Evolutionary conservation across 148 eudicot genomes (phyloP).

Genomic region (Fagopyrum tataricum): DNA sequence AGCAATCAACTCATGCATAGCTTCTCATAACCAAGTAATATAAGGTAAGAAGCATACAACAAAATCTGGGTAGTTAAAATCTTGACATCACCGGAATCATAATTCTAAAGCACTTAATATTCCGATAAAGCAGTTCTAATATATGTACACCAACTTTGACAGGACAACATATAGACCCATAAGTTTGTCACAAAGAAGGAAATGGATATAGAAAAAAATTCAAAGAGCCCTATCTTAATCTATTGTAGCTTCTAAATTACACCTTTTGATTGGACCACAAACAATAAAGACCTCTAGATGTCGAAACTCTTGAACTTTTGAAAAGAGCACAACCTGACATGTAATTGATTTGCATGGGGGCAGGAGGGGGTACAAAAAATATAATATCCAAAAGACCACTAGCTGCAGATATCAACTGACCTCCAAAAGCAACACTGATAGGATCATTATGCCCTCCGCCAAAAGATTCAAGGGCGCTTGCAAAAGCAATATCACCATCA

Average conservation of each 20-base stretch:
- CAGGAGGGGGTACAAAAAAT: neutral
- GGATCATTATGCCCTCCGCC: slow-evolving; percentile 99
- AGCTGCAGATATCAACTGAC: slow-evolving; percentile 23
- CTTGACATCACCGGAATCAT: neutral
- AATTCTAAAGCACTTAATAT: neutral
- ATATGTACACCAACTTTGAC: neutral
- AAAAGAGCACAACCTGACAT: neutral
- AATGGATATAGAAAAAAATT: neutral
- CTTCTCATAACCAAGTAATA: neutral
- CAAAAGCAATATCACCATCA: slow-evolving; percentile 98
- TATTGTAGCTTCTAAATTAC: neutral
- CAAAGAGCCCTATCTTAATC: neutral
- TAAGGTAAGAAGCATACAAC: neutral
- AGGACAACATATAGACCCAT: neutral
- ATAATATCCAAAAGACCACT: neutral
- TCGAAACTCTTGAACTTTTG: neutral
- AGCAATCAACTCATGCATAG: neutral
- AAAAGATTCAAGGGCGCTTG: slow-evolving; percentile 87
- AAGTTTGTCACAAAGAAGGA: neutral
- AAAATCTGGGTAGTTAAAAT: neutral
- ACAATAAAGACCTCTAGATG: neutral
- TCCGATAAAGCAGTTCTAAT: neutral
- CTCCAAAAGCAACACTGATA: slow-evolving; percentile 99
- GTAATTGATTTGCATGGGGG: neutral
- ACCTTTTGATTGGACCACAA: neutral